Evolutionary conservation across 768 basidiomycete species (phyloP).

Genomic region (Suillus luteus): DNA sequence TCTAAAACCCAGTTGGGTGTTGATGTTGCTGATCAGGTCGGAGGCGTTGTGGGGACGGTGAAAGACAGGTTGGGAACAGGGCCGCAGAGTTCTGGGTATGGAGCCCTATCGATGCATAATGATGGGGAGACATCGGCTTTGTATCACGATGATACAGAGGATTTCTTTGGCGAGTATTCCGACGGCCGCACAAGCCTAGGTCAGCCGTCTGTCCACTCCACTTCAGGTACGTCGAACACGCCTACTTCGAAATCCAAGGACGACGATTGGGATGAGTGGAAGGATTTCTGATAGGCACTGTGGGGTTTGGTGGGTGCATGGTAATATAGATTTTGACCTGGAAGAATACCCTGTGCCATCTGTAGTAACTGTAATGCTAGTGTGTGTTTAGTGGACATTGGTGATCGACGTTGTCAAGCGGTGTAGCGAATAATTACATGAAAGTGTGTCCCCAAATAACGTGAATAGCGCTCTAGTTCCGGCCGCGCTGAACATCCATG

Average conservation of each 20-base stretch:
- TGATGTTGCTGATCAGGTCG: constrained; percentile 80
- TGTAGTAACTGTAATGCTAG: neutral
- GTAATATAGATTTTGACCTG: neutral
- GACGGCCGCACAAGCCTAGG: constrained; percentile 21
- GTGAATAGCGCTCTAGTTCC: constrained; percentile 1
- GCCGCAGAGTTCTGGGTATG: constrained; percentile 55
- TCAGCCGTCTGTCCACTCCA: constrained; percentile 12
- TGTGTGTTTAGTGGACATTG: neutral
- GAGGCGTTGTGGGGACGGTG: constrained; percentile 66
- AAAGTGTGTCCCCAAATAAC: constrained; percentile 3
- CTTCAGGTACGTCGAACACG: constrained; percentile 19
- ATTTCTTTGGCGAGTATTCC: constrained; percentile 52
- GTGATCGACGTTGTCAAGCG: neutral
- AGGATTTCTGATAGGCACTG: constrained; percentile 61
- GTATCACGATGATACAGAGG: constrained; percentile 62
- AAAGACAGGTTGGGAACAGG: constrained; percentile 57
- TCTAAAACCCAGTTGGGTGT: constrained; percentile 77
- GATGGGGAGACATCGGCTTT: constrained; percentile 60
- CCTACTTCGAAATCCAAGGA: constrained; percentile 38
- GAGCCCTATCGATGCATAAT: constrained; percentile 45
- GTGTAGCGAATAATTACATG: too few relatives aligned
- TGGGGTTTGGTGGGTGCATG: neutral
- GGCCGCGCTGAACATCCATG: constrained; percentile 1
- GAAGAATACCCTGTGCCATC: constrained; percentile 1
- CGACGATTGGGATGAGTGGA: constrained; percentile 79